These are phyloP conservation scores for Pezicula neosporulosa DNA, from an alignment of 2,329 filamentous ascomycete genomes.

Conservation along the genomic window DNA sequence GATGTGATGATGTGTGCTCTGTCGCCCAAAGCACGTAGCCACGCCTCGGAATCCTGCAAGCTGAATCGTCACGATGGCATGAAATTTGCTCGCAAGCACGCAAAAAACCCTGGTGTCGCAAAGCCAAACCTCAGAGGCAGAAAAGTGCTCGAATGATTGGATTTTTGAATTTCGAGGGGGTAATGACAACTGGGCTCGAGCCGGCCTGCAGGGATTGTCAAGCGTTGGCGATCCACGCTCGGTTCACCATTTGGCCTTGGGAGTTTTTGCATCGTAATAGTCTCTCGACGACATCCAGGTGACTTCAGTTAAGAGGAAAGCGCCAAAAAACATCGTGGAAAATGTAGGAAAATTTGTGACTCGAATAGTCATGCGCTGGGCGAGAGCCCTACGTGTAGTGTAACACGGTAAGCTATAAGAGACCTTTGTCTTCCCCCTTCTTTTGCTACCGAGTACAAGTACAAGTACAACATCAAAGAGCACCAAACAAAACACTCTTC, in stretches of 20 bases:
- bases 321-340: background rate
- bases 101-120: background rate
- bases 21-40: background rate
- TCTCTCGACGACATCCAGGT: background rate
- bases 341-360: background rate
- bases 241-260: too few relatives aligned
- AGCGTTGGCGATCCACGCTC: too few relatives aligned
- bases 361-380: too few relatives aligned
- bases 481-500: too few relatives aligned
- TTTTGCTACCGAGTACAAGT: slow-evolving; percentile 1
- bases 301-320: background rate
- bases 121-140: background rate
- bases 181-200: too few relatives aligned
- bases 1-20: background rate
- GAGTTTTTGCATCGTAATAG: background rate
- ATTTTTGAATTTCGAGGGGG: too few relatives aligned
- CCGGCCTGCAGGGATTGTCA: too few relatives aligned
- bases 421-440: slow-evolving; percentile 2
- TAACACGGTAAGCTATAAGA: slow-evolving; percentile 17
- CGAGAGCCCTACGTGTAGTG: too few relatives aligned
- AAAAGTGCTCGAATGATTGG: background rate
- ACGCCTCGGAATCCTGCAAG: background rate
- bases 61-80: background rate
- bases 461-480: slow-evolving; percentile 8
- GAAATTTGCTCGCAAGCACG: background rate